These are phyloP conservation scores for Claviceps africana DNA, from an alignment of 2,329 filamentous ascomycete species.

Conservation along the genomic window DNA sequence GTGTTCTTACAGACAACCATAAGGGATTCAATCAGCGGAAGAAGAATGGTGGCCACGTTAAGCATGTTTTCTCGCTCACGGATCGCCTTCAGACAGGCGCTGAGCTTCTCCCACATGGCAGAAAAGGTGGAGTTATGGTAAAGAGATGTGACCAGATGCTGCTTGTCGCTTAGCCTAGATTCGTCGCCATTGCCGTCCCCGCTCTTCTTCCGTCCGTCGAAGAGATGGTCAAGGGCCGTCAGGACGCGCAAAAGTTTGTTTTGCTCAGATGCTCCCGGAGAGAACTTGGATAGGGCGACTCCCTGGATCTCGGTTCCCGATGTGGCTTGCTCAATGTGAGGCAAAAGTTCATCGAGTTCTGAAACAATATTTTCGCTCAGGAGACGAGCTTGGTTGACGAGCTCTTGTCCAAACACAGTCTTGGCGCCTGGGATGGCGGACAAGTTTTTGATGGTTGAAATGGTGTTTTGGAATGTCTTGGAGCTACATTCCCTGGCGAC, in stretches of 20 bases:
- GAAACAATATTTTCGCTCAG: constrained; percentile 73
- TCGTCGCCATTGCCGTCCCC: constrained; percentile 35
- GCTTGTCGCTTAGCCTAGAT: constrained; percentile 49
- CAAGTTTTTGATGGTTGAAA: constrained; percentile 97
- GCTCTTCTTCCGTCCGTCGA: constrained; percentile 64
- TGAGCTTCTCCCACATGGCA: constrained; percentile 82
- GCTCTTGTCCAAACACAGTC: constrained; percentile 79
- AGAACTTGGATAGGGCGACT: constrained; percentile 87
- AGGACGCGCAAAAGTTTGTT: constrained; percentile 87
- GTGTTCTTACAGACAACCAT: constrained; percentile 99
- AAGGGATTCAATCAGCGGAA: constrained; percentile 86
- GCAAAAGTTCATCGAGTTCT: constrained; percentile 72
- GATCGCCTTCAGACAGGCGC: constrained; percentile 75
- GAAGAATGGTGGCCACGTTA: constrained; percentile 87
- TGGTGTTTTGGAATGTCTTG: constrained; percentile 94
- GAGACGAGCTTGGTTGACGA: constrained; percentile 73
- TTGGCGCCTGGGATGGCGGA: constrained; percentile 86
- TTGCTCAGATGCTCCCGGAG: constrained; percentile 87
- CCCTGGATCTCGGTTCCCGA: constrained; percentile 92
- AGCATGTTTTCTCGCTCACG: constrained; percentile 88
- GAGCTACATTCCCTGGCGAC: constrained; percentile 92
- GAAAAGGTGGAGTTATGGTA: constrained; percentile 88
- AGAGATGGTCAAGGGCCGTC: constrained; percentile 89
- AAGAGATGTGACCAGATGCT: constrained; percentile 71
- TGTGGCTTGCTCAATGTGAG: constrained; percentile 73